Percentiles rank a stretch among this genome's conserved stretches.
These are phyloP conservation scores for Artemisia annua DNA, from an alignment of 129 eudicot species.

Conservation along the genomic window DNA sequence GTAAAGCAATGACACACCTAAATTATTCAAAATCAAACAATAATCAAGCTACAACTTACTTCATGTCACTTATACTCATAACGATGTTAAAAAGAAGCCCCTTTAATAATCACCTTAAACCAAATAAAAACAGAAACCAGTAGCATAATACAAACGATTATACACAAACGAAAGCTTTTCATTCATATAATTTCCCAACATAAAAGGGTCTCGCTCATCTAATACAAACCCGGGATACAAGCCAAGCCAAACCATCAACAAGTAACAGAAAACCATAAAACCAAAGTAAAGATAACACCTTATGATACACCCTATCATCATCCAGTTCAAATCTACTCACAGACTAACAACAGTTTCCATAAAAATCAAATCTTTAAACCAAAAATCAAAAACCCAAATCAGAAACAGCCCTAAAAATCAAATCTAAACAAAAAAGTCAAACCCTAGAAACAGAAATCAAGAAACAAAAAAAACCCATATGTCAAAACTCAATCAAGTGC, in stretches of 20 bases:
- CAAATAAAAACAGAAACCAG: conserved; percentile 1
- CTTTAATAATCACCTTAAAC: neutral
- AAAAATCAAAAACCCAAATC: neutral
- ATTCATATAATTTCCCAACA: too few relatives aligned
- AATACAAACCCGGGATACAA: too few relatives aligned
- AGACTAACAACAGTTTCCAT: neutral
- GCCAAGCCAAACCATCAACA: too few relatives aligned
- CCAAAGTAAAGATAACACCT: neutral
- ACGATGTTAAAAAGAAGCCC: conserved; percentile 1
- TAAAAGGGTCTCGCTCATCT: too few relatives aligned
- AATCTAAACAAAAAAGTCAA: conserved; percentile 27
- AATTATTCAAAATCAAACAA: neutral
- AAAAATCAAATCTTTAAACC: conserved; percentile 3
- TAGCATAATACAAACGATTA: neutral
- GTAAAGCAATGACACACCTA: neutral
- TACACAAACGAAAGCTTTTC: too few relatives aligned
- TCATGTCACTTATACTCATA: neutral
- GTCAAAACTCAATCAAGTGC: conserved; percentile 5
- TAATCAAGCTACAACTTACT: neutral
- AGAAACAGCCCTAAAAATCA: too few relatives aligned
- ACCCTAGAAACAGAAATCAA: conserved; percentile 32
- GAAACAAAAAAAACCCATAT: neutral
- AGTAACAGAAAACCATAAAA: too few relatives aligned
- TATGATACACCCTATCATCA: neutral
- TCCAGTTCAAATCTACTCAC: neutral